Evolutionary conservation across 2,329 filamentous ascomycete species (phyloP).

Genomic region (Fusarium clavum): DNA sequence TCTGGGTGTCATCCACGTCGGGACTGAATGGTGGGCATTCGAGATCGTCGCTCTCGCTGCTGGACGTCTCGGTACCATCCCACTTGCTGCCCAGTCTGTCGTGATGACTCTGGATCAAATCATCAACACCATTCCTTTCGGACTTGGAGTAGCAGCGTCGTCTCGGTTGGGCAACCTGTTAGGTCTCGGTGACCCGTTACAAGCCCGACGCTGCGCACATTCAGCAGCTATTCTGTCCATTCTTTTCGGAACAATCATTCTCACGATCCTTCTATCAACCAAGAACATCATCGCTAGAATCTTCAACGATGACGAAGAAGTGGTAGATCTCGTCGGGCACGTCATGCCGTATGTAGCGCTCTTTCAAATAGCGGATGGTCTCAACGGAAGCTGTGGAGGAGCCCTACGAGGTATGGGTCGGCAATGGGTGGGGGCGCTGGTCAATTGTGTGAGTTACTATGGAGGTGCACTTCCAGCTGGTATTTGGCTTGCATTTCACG

Average conservation of each 20-base stretch:
- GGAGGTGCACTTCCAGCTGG: constrained; percentile 83
- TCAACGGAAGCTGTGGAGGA: constrained; percentile 88
- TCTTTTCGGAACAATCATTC: constrained; percentile 73
- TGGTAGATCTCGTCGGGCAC: constrained; percentile 77
- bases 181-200: constrained; percentile 72
- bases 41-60: constrained; percentile 89
- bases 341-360: constrained; percentile 89
- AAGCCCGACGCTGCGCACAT: constrained; percentile 79
- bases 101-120: constrained; percentile 92
- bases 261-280: constrained; percentile 75
- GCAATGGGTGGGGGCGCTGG: constrained; percentile 84
- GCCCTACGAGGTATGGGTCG: constrained; percentile 84
- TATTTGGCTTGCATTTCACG: constrained; percentile 86
- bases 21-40: constrained; percentile 95
- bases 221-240: constrained; percentile 79
- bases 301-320: constrained; percentile 82
- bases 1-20: constrained; percentile 84
- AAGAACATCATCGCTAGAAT: constrained; percentile 79
- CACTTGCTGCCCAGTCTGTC: constrained; percentile 84
- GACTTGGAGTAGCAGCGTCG: constrained; percentile 84
- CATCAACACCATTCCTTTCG: constrained; percentile 87
- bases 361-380: constrained; percentile 89
- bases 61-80: constrained; percentile 80
- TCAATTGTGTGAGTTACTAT: constrained; percentile 88
- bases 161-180: constrained; percentile 83